Conservation (phyloP, 169 alveolate genomes). For the Eimeria praecox region DNA sequence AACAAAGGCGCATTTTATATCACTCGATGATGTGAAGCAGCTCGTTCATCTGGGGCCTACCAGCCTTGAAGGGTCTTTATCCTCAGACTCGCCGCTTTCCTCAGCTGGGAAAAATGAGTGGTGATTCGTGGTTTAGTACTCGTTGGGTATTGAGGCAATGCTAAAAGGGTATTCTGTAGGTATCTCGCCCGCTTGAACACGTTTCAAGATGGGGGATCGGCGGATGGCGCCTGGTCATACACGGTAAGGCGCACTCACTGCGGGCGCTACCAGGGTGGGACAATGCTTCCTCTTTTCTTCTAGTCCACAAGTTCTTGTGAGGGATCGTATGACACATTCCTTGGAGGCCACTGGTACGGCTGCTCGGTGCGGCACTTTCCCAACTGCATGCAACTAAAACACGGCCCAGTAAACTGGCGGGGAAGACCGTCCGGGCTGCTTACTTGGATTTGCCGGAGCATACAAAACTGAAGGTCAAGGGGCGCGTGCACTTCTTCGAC, state of each 20-base stretch:
- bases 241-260: conserved; percentile 14
- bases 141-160: not conserved
- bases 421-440: conserved; percentile 63
- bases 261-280: not conserved
- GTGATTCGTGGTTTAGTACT: not conserved
- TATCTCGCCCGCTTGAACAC: conserved; percentile 52
- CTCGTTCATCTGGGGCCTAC: conserved; percentile 52
- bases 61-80: conserved; percentile 2
- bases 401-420: conserved; percentile 80
- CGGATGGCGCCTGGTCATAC: conserved; percentile 66
- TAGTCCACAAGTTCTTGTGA: conserved; percentile 70
- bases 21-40: conserved; percentile 6
- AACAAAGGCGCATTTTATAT: conserved; percentile 5
- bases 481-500: conserved; percentile 83
- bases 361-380: not conserved
- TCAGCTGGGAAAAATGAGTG: conserved; percentile 48
- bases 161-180: not conserved
- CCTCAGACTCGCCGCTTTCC: not conserved
- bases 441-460: conserved; percentile 78
- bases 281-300: not conserved
- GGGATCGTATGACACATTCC: conserved; percentile 41
- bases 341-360: conserved; percentile 81
- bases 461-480: conserved; percentile 62
- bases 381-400: not conserved
- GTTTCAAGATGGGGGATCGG: conserved; percentile 27